Evolutionary conservation across 2,329 filamentous ascomycete genomes (phyloP).

Genomic region (Ophiostoma sp.): DNA sequence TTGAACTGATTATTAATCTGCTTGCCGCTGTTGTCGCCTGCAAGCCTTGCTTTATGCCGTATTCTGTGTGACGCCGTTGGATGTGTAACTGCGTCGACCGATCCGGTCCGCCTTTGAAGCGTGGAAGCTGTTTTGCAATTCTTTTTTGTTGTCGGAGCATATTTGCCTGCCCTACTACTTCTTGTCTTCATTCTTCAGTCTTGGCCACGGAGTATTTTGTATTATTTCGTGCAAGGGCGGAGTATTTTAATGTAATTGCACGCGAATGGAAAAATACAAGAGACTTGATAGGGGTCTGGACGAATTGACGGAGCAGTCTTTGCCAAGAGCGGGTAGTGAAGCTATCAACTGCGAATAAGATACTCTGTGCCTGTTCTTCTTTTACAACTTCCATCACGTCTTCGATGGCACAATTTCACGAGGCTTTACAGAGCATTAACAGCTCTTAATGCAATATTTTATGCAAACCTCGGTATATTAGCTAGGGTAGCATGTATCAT

Average conservation of each 20-base stretch:
- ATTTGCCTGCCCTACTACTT: too few species aligned
- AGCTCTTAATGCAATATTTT: neutral
- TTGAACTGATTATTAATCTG: too few species aligned
- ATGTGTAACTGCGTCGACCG: neutral
- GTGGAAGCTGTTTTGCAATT: neutral
- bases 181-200: neutral
- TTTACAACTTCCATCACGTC: neutral
- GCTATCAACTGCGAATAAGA: too few species aligned
- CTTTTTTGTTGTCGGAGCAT: neutral
- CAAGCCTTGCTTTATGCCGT: neutral
- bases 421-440: neutral
- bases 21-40: neutral
- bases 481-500: neutral
- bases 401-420: neutral
- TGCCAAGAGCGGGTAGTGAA: neutral
- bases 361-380: too few species aligned
- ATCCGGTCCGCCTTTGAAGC: neutral
- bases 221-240: neutral
- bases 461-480: too few species aligned
- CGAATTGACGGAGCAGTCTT: constrained; percentile 1
- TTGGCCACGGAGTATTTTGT: neutral
- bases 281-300: neutral
- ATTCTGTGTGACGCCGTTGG: neutral
- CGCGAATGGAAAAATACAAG: neutral
- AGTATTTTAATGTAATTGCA: neutral